These are phyloP conservation scores for Ceratocystiopsis minuta DNA, from an alignment of 2,329 filamentous ascomycete genomes.

Conservation along the genomic window DNA sequence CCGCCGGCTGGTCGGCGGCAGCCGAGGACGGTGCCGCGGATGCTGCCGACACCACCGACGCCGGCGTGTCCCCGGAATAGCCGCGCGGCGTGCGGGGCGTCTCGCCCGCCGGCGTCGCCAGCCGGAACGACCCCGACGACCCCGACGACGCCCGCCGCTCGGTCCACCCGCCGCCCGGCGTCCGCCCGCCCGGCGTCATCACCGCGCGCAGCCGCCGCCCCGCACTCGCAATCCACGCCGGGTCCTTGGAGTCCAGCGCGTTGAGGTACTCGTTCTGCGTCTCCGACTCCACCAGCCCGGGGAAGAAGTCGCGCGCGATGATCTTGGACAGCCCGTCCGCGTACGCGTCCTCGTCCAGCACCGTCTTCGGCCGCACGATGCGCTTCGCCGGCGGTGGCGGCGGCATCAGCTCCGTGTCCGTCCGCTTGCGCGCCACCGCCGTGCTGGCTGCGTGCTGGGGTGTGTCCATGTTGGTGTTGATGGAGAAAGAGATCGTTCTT, in stretches of 20 bases:
- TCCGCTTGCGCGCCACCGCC: conserved; percentile 49
- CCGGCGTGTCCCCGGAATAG: conserved; percentile 58
- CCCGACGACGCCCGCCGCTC: not conserved
- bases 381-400: conserved; percentile 71
- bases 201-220: conserved; percentile 53
- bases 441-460: conserved; percentile 17
- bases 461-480: conserved; percentile 3
- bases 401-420: conserved; percentile 62
- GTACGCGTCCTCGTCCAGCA: conserved; percentile 89
- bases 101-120: conserved; percentile 7
- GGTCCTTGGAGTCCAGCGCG: conserved; percentile 71
- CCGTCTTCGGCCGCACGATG: conserved; percentile 74
- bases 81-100: conserved; percentile 38
- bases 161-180: conserved; percentile 16
- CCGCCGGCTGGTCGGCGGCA: conserved; percentile 23
- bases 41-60: conserved; percentile 24
- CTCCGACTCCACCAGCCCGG: conserved; percentile 69
- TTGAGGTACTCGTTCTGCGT: conserved; percentile 85
- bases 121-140: not conserved
- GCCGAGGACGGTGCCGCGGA: not conserved
- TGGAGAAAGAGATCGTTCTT: too few relatives aligned
- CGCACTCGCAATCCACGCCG: conserved; percentile 71
- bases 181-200: conserved; percentile 51
- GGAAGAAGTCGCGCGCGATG: conserved; percentile 93
- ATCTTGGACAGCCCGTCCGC: conserved; percentile 81